phyloP scores from a whole-genome alignment of 106 monocot genomes.

The Acorus calamus region DNA sequence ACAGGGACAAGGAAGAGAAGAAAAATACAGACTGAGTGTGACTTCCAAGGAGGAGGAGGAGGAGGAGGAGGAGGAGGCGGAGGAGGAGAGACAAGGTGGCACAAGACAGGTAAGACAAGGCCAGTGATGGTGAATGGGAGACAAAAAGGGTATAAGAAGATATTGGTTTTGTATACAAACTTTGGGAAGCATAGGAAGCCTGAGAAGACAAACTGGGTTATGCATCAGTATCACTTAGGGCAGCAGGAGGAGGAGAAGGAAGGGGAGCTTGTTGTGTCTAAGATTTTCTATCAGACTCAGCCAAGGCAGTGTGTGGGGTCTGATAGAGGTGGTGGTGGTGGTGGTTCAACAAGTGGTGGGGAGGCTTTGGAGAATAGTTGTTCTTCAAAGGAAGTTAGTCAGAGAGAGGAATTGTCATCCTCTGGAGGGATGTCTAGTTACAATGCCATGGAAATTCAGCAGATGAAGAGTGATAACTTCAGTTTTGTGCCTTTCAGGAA shows the following conservation, averaged over 20 bases:
- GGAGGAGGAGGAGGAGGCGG: constrained; percentile 17
- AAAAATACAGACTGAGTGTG: constrained; percentile 48
- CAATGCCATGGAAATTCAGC: constrained; percentile 26
- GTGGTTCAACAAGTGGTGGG: constrained; percentile 3
- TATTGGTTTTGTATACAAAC: constrained; percentile 84
- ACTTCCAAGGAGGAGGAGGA: constrained; percentile 39
- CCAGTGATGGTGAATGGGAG: constrained; percentile 53
- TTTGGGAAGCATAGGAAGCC: constrained; percentile 85
- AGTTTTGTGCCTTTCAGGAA: constrained; percentile 81
- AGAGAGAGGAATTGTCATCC: constrained; percentile 33
- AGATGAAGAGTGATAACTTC: constrained; percentile 56
- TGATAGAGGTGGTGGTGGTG: constrained; percentile 5
- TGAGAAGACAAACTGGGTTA: constrained; percentile 97
- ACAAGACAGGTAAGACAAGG: constrained; percentile 94
- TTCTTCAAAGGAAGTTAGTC: constrained; percentile 49
- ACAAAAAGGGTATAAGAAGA: constrained; percentile 93
- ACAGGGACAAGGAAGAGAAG: constrained; percentile 45
- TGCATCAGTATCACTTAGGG: constrained; percentile 97
- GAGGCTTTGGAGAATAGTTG: constrained; percentile 26
- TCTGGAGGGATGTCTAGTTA: constrained; percentile 28
- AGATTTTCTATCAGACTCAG: constrained; percentile 97
- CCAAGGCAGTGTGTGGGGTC: constrained; percentile 82
- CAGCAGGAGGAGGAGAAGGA: constrained; percentile 79
- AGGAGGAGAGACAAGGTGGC: constrained; percentile 89
- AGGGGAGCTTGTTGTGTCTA: constrained; percentile 90